Conservation (phyloP, 352 stramenopile species). For the Phytophthora syringae region DNA sequence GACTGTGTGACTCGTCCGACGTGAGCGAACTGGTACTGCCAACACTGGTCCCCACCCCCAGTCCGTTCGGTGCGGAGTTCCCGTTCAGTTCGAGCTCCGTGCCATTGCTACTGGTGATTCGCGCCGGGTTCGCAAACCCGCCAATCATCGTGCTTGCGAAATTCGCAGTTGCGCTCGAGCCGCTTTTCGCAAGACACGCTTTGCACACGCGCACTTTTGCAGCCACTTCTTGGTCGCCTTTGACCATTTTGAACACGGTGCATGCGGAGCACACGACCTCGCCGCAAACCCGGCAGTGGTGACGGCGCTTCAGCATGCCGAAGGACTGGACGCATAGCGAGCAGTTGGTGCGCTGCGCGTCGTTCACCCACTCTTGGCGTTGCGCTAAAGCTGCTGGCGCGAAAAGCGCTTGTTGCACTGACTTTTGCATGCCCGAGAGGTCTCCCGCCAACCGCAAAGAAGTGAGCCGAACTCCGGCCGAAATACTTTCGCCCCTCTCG, state of each 20-base stretch:
- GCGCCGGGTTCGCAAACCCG: constrained; percentile 23
- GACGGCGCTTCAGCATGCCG: constrained; percentile 78
- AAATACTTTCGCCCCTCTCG: constrained; percentile 69
- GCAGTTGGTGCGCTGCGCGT: constrained; percentile 79
- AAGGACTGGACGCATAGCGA: constrained; percentile 84
- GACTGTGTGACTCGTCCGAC: constrained; percentile 57
- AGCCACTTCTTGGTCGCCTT: constrained; percentile 48
- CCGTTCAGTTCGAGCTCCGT: constrained; percentile 40
- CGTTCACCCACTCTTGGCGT: constrained; percentile 84
- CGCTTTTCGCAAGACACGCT: constrained; percentile 73
- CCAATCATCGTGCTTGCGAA: constrained; percentile 30
- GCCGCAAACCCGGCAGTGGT: constrained; percentile 88
- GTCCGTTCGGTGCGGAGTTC: constrained; percentile 10
- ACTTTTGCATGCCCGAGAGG: constrained; percentile 55
- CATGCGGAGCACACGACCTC: constrained; percentile 87
- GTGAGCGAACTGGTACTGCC: constrained; percentile 58
- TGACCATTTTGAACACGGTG: constrained; percentile 82
- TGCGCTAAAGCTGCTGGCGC: constrained; percentile 62
- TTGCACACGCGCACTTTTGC: constrained; percentile 83
- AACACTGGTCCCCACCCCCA: constrained; percentile 34
- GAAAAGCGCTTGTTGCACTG: constrained; percentile 79
- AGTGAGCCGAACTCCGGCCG: constrained; percentile 71
- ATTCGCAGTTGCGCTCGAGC: constrained; percentile 24
- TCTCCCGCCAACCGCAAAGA: constrained; percentile 70
- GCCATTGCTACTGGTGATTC: constrained; percentile 36